Conservation (phyloP, 805 yeast species). For the Tanozyma kutaoensis region DNA sequence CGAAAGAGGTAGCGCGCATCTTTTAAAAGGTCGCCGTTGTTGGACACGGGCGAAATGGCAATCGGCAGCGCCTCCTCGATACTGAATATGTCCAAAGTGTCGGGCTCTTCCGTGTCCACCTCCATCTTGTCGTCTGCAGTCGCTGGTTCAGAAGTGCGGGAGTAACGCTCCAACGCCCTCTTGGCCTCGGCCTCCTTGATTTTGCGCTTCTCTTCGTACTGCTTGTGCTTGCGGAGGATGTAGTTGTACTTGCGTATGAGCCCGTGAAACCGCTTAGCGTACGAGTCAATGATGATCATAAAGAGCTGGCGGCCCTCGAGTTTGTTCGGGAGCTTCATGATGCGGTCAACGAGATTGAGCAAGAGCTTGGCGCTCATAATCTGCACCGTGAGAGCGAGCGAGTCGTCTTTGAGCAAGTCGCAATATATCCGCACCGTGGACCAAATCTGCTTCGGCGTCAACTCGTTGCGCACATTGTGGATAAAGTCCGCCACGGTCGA, state of each 20-base stretch:
- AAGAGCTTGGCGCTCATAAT: conserved; percentile 91
- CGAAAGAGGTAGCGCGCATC: conserved; percentile 83
- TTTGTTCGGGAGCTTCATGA: conserved; percentile 69
- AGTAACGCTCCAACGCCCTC: conserved; percentile 23
- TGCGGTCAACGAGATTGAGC: conserved; percentile 78
- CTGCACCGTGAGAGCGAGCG: conserved; percentile 81
- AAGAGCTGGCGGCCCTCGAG: conserved; percentile 74
- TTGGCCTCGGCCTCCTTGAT: conserved; percentile 29
- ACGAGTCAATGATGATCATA: conserved; percentile 78
- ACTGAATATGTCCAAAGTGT: conserved; percentile 16
- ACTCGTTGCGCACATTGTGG: conserved; percentile 77
- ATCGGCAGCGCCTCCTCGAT: conserved; percentile 41
- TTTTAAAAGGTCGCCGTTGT: conserved; percentile 55
- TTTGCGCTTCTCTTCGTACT: conserved; percentile 30
- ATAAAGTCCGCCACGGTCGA: conserved; percentile 92
- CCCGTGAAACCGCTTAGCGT: conserved; percentile 67
- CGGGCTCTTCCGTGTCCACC: conserved; percentile 2
- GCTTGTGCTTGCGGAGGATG: conserved; percentile 48
- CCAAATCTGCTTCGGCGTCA: conserved; percentile 75
- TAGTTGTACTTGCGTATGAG: conserved; percentile 60
- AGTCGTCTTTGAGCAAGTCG: conserved; percentile 63
- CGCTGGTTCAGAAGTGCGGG: conserved; percentile 9
- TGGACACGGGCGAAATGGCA: conserved; percentile 29
- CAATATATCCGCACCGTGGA: conserved; percentile 78
- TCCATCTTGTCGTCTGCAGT: conserved; percentile 4